These are phyloP conservation scores for Yamadazyma triangularis DNA, from an alignment of 1,139 yeast genomes.

Conservation along the genomic window DNA sequence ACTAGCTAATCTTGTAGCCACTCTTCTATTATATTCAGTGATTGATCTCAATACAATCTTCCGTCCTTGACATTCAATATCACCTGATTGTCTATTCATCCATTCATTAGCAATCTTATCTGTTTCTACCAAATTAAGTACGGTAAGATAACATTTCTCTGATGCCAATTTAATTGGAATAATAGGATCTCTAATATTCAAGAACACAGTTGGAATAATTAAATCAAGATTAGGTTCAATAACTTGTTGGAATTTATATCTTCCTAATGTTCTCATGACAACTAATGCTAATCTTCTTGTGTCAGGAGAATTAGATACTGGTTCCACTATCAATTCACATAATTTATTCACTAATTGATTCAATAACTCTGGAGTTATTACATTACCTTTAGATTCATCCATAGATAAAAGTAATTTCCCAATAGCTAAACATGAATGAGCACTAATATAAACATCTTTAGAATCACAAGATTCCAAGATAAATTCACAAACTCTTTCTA, in stretches of 20 bases:
- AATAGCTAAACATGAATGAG: conserved; percentile 75
- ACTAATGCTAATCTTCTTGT: conserved; percentile 77
- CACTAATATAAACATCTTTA: conserved; percentile 59
- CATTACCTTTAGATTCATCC: conserved; percentile 5
- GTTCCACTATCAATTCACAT: conserved; percentile 44
- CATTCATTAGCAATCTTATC: conserved; percentile 64
- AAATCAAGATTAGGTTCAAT: conserved; percentile 51
- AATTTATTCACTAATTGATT: conserved; percentile 42
- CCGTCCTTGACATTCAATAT: conserved; percentile 32
- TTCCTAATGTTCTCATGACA: conserved; percentile 68
- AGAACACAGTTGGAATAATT: conserved; percentile 71
- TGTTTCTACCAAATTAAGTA: conserved; percentile 71
- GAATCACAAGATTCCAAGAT: conserved; percentile 43
- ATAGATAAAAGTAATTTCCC: conserved; percentile 64
- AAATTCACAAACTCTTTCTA: conserved; percentile 44
- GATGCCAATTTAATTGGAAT: conserved; percentile 94
- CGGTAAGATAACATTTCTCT: conserved; percentile 79
- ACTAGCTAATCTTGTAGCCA: conserved; percentile 73
- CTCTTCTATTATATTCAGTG: conserved; percentile 85
- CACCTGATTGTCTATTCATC: conserved; percentile 33
- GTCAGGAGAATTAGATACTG: conserved; percentile 65
- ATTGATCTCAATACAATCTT: conserved; percentile 65
- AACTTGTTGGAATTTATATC: conserved; percentile 48
- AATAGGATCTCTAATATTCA: conserved; percentile 76
- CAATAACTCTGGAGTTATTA: conserved; percentile 29